Evolutionary conservation across 345 rosid genomes (phyloP).

Genomic region (Kandelia obovata): DNA sequence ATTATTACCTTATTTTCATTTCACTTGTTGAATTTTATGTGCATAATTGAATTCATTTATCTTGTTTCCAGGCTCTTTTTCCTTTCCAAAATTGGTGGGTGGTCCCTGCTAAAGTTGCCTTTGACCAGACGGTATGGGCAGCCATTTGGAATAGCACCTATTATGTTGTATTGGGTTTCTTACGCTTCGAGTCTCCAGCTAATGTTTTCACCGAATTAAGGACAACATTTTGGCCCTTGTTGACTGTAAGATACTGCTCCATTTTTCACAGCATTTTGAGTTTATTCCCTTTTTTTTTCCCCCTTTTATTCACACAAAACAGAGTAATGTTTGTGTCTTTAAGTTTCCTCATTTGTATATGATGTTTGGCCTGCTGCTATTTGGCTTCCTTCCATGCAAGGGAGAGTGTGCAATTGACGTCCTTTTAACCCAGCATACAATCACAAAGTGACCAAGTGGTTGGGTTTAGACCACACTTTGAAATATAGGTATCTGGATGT

Average conservation of each 20-base stretch:
- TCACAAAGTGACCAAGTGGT: no score
- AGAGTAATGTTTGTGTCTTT: no score
- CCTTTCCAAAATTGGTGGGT: slow-evolving; percentile 93
- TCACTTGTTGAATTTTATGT: neutral
- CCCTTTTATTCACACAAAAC: neutral
- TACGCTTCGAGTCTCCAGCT: slow-evolving; percentile 66
- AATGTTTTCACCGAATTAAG: slow-evolving; percentile 53
- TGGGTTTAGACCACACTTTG: no score
- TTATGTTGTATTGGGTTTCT: slow-evolving; percentile 55
- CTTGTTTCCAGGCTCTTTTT: slow-evolving; percentile 56
- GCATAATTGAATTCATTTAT: slow-evolving; percentile 19
- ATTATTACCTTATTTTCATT: neutral
- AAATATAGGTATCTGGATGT: no score
- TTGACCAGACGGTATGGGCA: slow-evolving; percentile 88
- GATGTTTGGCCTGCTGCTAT: no score
- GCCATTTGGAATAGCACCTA: slow-evolving; percentile 88
- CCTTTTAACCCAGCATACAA: no score
- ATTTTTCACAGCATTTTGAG: neutral
- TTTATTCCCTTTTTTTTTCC: neutral
- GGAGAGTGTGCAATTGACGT: no score
- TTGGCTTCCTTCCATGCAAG: no score
- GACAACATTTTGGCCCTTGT: slow-evolving; percentile 70
- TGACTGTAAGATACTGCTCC: slow-evolving; percentile 48
- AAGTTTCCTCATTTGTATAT: no score
- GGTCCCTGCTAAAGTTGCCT: slow-evolving; percentile 82